These are phyloP conservation scores for Rhododendron mucronatum DNA, from an alignment of 148 eudicot genomes.

Conservation along the genomic window DNA sequence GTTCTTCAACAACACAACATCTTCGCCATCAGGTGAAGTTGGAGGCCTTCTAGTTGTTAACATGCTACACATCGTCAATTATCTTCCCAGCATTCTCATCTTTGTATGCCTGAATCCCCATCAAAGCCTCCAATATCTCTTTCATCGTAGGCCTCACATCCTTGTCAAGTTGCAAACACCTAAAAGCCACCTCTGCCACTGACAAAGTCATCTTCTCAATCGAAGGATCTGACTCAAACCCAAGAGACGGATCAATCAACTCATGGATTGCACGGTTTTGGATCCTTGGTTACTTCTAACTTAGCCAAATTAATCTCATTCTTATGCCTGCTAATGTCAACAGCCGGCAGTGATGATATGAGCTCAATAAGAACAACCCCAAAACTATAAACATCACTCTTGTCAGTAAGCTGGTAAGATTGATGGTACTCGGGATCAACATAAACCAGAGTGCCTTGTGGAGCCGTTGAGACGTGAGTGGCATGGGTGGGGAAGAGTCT, in stretches of 20 bases:
- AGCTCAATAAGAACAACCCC: constrained; percentile 65
- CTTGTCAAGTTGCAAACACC: constrained; percentile 25
- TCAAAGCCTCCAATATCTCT: constrained; percentile 17
- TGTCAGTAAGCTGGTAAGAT: constrained; percentile 51
- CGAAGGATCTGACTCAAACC: constrained; percentile 23
- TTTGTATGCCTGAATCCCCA: constrained; percentile 6
- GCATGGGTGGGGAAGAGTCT: constrained; percentile 12
- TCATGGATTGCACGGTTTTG: constrained; percentile 15
- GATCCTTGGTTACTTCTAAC: constrained; percentile 37
- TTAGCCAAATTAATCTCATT: constrained; percentile 48
- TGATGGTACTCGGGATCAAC: constrained; percentile 58
- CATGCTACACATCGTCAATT: constrained; percentile 1
- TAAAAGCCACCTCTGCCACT: constrained; percentile 34
- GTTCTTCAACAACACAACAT: constrained; percentile 32
- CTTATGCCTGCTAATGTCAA: constrained; percentile 2
- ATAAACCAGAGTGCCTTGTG: constrained; percentile 47
- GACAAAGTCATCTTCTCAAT: constrained; percentile 20
- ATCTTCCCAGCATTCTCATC: background rate
- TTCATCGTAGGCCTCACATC: constrained; percentile 35
- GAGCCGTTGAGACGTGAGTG: constrained; percentile 34
- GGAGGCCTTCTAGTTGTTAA: constrained; percentile 4
- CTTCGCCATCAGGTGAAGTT: constrained; percentile 25
- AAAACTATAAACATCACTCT: constrained; percentile 62
- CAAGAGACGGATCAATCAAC: constrained; percentile 28
- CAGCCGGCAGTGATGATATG: constrained; percentile 49